phyloP scores from a whole-genome alignment of 306 rosid species.

The Quercus suber region DNA sequence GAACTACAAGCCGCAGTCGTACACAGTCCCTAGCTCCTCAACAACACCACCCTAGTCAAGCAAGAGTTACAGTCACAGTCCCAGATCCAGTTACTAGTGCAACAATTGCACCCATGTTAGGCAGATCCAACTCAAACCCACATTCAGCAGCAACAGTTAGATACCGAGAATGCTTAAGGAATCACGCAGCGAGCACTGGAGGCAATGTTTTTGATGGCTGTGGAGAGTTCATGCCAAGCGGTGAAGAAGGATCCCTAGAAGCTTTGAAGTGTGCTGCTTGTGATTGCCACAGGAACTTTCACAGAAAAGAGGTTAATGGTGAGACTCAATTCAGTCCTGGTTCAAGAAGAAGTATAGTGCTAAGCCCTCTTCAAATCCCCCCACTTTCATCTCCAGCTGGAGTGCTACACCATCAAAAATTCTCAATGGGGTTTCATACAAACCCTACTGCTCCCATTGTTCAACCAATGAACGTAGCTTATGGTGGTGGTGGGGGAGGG shows the following conservation, averaged over 20 bases:
- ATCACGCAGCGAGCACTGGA: constrained; percentile 54
- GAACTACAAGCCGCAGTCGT: background rate
- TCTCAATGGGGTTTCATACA: constrained; percentile 25
- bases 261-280: constrained; percentile 56
- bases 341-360: constrained; percentile 34
- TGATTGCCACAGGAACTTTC: constrained; percentile 50
- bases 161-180: constrained; percentile 48
- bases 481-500: constrained; percentile 30
- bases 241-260: constrained; percentile 48
- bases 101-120: background rate
- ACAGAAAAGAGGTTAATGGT: constrained; percentile 53
- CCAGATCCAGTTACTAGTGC: background rate
- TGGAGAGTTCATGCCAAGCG: constrained; percentile 62
- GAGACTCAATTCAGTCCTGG: constrained; percentile 32
- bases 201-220: constrained; percentile 53
- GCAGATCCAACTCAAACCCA: constrained; percentile 10
- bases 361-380: constrained; percentile 47
- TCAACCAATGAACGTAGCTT: constrained; percentile 55
- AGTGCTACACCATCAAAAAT: constrained; percentile 33
- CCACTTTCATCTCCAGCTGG: constrained; percentile 31
- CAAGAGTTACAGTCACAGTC: background rate
- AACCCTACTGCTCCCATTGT: constrained; percentile 28
- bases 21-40: background rate
- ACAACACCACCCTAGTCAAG: background rate
- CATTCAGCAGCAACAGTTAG: constrained; percentile 1